A percentile compares a stretch with the other conserved stretches of the same genome.
These are phyloP conservation scores for Rhododendron griersonianum DNA, from an alignment of 148 eudicot genomes.

Conservation along the genomic window DNA sequence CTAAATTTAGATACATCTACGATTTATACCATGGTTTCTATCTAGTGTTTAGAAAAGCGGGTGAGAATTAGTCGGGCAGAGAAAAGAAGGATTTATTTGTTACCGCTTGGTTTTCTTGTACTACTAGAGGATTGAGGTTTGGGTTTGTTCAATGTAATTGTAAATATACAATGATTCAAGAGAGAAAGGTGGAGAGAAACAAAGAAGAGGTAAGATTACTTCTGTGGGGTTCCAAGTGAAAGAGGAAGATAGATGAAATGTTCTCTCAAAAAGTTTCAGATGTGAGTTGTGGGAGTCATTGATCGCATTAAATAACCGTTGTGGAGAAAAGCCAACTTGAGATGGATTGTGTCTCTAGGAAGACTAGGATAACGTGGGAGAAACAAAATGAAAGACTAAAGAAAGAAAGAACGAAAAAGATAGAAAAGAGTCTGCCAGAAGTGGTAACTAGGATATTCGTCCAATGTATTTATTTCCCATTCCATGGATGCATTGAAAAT, in stretches of 20 bases:
- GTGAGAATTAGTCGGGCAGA: background rate
- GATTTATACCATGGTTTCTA: background rate
- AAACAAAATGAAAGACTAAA: background rate
- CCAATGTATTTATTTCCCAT: background rate
- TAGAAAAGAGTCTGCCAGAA: background rate
- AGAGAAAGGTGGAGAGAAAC: background rate
- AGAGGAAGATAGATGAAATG: background rate
- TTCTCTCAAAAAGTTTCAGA: background rate
- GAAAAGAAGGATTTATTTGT: too few species aligned
- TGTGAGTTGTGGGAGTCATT: background rate
- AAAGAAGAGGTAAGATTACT: background rate
- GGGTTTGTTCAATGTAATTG: background rate
- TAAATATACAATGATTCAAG: too few species aligned
- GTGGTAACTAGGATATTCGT: background rate
- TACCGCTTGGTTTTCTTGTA: too few species aligned
- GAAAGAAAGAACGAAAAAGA: background rate
- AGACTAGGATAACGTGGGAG: background rate
- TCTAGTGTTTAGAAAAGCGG: background rate
- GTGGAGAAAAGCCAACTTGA: background rate
- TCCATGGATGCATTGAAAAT: background rate
- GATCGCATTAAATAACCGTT: background rate
- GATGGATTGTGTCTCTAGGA: background rate
- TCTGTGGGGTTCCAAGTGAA: background rate
- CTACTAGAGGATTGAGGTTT: background rate
- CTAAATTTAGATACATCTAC: too few species aligned